A percentile compares a stretch with the other conserved stretches of the same genome.
These are phyloP conservation scores for Vitellaria paradoxa DNA, from an alignment of 179 eudicot genomes.

Conservation along the genomic window DNA sequence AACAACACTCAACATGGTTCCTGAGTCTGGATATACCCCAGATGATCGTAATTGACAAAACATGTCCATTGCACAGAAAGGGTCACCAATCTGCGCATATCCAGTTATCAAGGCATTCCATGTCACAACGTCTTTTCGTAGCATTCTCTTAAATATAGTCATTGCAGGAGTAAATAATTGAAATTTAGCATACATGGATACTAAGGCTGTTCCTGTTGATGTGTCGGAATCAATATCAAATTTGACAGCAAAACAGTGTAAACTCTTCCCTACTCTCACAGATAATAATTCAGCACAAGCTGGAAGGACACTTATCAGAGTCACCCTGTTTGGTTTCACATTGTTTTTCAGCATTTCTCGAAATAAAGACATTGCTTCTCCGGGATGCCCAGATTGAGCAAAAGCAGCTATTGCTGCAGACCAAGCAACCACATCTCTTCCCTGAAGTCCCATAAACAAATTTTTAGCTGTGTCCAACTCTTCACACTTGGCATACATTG, in stretches of 20 bases:
- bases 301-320: slow-evolving; percentile 58
- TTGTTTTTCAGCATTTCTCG: slow-evolving; percentile 49
- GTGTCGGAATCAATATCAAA: slow-evolving; percentile 37
- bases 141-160: slow-evolving; percentile 42
- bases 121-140: slow-evolving; percentile 47
- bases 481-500: slow-evolving; percentile 71
- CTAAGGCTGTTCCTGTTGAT: slow-evolving; percentile 48
- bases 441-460: slow-evolving; percentile 44
- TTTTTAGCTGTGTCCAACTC: slow-evolving; percentile 39
- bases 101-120: slow-evolving; percentile 71
- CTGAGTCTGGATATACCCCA: slow-evolving; percentile 49
- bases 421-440: slow-evolving; percentile 71
- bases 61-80: slow-evolving; percentile 37
- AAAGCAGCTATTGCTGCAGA: slow-evolving; percentile 59
- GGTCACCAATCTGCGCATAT: slow-evolving; percentile 54
- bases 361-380: slow-evolving; percentile 51
- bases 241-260: slow-evolving; percentile 62
- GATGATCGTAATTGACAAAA: slow-evolving; percentile 35
- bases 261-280: slow-evolving; percentile 50
- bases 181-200: slow-evolving; percentile 69
- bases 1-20: slow-evolving; percentile 57
- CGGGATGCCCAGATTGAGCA: slow-evolving; percentile 51
- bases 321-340: slow-evolving; percentile 53
- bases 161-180: slow-evolving; percentile 41
- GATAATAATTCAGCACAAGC: slow-evolving; percentile 52